These are phyloP conservation scores for Diospyros kaki DNA, from an alignment of 148 eudicot species.

Conservation along the genomic window DNA sequence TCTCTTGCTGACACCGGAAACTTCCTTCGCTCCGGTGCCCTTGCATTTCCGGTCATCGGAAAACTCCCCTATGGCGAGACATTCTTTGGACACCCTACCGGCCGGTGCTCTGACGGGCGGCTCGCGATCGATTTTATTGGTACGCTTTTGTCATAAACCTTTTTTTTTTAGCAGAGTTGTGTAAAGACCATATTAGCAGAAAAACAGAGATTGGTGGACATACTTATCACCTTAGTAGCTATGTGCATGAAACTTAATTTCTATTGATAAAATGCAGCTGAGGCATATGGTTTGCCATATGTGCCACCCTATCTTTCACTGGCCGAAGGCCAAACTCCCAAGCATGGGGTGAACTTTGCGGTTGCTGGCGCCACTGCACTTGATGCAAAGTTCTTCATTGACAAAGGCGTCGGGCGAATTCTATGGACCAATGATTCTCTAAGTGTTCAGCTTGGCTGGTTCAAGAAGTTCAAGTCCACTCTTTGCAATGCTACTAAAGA, in stretches of 20 bases:
- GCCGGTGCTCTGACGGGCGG: constrained; percentile 73
- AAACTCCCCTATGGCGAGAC: constrained; percentile 63
- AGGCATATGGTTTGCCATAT: constrained; percentile 57
- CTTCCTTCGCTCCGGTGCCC: constrained; percentile 52
- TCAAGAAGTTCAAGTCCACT: constrained; percentile 42
- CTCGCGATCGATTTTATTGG: constrained; percentile 64
- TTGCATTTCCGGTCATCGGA: constrained; percentile 48
- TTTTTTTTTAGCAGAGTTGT: too few species aligned
- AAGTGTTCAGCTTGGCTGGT: constrained; percentile 63
- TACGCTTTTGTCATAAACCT: constrained; percentile 5
- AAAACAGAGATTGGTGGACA: too few species aligned
- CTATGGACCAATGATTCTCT: constrained; percentile 64
- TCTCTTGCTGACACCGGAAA: constrained; percentile 49
- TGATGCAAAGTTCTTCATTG: constrained; percentile 38
- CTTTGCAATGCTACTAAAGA: constrained; percentile 47
- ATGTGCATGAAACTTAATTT: background rate
- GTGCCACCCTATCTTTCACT: constrained; percentile 58
- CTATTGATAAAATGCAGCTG: constrained; percentile 39
- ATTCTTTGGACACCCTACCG: constrained; percentile 52
- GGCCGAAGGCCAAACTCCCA: constrained; percentile 20
- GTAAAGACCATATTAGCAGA: too few species aligned
- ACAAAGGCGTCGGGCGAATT: constrained; percentile 24
- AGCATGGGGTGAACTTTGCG: constrained; percentile 67
- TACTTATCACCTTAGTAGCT: too few species aligned
- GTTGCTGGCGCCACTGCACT: constrained; percentile 79